Base-by-base conservation (phyloP, 257 asterid species). In the Oldenlandia corymbosa region DNA sequence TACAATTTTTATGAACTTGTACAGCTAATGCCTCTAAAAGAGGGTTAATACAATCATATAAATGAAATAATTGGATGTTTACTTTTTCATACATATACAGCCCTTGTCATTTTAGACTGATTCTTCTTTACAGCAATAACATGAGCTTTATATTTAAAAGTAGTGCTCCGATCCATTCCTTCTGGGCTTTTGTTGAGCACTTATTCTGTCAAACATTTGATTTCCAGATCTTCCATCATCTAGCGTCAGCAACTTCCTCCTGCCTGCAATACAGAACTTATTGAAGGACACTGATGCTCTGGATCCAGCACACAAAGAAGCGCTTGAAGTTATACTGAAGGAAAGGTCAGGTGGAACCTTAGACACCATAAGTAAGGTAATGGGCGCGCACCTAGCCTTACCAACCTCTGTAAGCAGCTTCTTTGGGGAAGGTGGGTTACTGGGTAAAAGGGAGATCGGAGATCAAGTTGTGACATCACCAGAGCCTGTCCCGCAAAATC, bases 281-380 rank as follows among this genome's bases (percentile, higher is more conserved):
- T 30, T 93, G 64, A 93, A 85, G 80, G 99, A 90, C 71, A 59
- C 65, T 2, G 99, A 93, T 66, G 92, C 97, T 10, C 88, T 93
- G 21, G 99, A 93, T 76, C 99, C 99, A 71, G 99, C 99, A 39
- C 99, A 93, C 76, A 93, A 87, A 80, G 99, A 93, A 83, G 99
- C 99, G 57, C 86, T 93, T 20, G 99, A 93, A 78, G 85, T 90
- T 23, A 86, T 93, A 79, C 41, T 84, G 69, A 93, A 80, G 80
- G 99, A 93, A 73, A 74, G 99, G 71, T 90, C 96, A 4, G 91
- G 96, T n/a, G 95, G 96, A 53, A 78, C 96, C 1, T 74, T 89
- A 10, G 99, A 92, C 53, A 67, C 96, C 10, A 65, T 89, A 20
- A 89, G 95, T 67, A 93, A 93, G 77, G 97, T 84, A 76, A 90